phyloP scores from a whole-genome alignment of 352 stramenopile species.

The Phytophthora sp. region DNA sequence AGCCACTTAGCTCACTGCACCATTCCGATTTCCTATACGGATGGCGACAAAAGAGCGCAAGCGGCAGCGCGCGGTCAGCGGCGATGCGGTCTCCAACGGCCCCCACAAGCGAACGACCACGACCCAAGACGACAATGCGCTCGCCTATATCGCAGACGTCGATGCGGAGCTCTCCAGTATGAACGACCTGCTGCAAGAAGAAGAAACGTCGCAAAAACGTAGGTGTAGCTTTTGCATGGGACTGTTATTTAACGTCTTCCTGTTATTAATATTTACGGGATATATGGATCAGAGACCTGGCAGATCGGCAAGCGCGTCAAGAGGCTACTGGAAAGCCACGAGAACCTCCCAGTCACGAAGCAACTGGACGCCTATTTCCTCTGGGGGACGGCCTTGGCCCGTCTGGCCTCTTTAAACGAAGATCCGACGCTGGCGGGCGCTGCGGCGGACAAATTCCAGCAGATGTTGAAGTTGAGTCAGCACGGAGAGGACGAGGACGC shows the following conservation, averaged over 20 bases:
- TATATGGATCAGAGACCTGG: conserved; percentile 67
- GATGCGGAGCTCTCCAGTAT: conserved; percentile 51
- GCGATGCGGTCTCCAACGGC: not conserved
- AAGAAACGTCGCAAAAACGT: conserved; percentile 72
- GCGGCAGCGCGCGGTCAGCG: conserved; percentile 6
- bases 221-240: conserved; percentile 1
- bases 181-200: conserved; percentile 67
- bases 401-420: conserved; percentile 77
- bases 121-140: not conserved
- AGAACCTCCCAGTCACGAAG: conserved; percentile 53
- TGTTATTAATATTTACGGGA: too few relatives aligned
- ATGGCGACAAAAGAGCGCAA: conserved; percentile 24
- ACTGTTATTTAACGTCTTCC: conserved; percentile 13
- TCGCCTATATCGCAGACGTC: conserved; percentile 1
- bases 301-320: conserved; percentile 88
- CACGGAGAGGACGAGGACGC: conserved; percentile 32
- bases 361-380: conserved; percentile 81
- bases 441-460: conserved; percentile 82
- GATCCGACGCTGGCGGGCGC: conserved; percentile 75
- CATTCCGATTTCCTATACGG: not conserved
- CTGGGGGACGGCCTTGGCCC: conserved; percentile 79
- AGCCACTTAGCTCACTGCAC: too few relatives aligned
- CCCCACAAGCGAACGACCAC: conserved; percentile 4
- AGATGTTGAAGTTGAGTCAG: conserved; percentile 58
- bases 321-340: conserved; percentile 70